Evolutionary conservation across 495 filamentous ascomycete genomes (phyloP), one percentile per base, ranked within the genome.

Genomic region (Podospora anserina): DNA sequence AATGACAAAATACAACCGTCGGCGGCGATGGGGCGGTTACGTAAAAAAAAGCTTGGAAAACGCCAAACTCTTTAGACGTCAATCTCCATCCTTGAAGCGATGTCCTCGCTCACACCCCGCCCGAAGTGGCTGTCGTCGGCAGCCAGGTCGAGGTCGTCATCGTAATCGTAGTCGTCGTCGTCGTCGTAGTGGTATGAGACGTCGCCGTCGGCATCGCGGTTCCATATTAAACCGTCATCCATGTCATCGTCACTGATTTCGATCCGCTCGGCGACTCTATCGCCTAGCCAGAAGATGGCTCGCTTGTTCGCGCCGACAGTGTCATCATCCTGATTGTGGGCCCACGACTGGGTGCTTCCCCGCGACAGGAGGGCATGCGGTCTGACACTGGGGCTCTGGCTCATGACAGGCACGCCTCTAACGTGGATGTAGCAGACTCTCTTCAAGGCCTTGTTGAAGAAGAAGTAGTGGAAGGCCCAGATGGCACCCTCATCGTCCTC

Each of bases 401-500:
- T 87, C 58, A 94, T 90, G 67, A 96, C 85, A 9, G 92, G 93
- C 49, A 97, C 84, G 11, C 92, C 93, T 63, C 93, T 88, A 39
- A 97, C 83, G 74, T 97, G 95, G 39, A 99, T 79, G 77, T 98
- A 98, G 72, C 92, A 94, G 23, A 99, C 94, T n/a, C 95, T 87
- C 82, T 98, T 99, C 72, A 87, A 85, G 23, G 87, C 81, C 71
- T 94, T 96, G 82, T 95, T 97, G 86, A 97, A 98, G 79, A 98
- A 96, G 83, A 99, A 96, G 78, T 96, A 97, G 77, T 97, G 92
- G 66, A 92, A 82, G 69, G 91, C 94, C 96, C 96, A 99, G 55
- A 98, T 92, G 4, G 94, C 90, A 62, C 91, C 89, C 72, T 96
- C 92, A 68, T 97, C 95, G 27, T 92, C 93, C 67, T 93, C 92